Base-by-base conservation (phyloP, 2,329 filamentous ascomycete genomes). In the Beauveria rudraprayagi region DNA sequence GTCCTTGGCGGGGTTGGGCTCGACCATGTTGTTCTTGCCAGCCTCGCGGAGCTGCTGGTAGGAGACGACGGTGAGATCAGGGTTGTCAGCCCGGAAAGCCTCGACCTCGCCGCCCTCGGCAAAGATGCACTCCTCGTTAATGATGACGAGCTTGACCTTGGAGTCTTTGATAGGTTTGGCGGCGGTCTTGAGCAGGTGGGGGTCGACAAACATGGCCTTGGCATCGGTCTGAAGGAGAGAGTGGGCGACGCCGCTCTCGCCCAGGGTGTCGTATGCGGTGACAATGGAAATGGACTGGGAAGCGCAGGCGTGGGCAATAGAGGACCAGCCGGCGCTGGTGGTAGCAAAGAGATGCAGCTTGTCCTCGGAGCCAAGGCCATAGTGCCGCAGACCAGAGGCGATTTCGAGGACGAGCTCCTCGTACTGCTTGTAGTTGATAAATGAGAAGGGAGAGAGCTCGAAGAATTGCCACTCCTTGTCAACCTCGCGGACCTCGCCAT, bases 391-490 rank as follows among this genome's bases (percentile, higher is more conserved):
- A 62, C 88, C 92, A 24, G 85, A 81, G 60, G 90, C 92, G 19
- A 92, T 76, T 67, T 89, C 80, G 61, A 89, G 77, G 54, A 86
- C 82, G 64, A 86, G 80, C 69, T 85, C 80, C 75, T 90, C 84
- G 71, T 93, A 94, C 76, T 96, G 87, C 69, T 83, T 80, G 76
- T 92, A 95, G 67, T 85, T 91, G 70, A 88, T 79, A 78, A 87
- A 96, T 50, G 82, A 80, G 78, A 89, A 96, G 54, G 80, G 79
- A 64, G 88, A 87, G 66, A 95, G 85, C 80, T 96, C 92, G 67
- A 91, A 95, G 76, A 87, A 95, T 58, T 87, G 86, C 92, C 92
- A 96, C 73, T 93, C 85, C 84, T 96, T 96, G 65, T 95, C 90
- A 40, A 94, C 85, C 76, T 92, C 84, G 65, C 82, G 79, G 73